phyloP scores from a whole-genome alignment of 2,329 filamentous ascomycete species.

The Diaporthe sp. region DNA sequence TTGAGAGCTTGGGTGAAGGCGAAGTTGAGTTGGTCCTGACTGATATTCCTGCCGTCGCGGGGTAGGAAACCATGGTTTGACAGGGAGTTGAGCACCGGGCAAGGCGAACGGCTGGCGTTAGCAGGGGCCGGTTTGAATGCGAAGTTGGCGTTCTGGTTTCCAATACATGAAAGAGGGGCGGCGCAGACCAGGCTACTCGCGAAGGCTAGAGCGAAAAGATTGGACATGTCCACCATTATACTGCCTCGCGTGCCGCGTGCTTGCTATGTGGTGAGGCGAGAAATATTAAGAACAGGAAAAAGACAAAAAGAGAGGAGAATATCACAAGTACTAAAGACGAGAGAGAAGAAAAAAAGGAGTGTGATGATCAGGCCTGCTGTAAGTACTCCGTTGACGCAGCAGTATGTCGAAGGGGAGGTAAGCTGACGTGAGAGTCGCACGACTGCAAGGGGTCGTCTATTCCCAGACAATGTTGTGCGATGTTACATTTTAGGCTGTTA shows the following conservation, averaged over 20 bases:
- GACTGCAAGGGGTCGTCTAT: not conserved
- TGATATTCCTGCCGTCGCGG: conserved; percentile 57
- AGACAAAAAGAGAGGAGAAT: not conserved
- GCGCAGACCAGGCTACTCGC: conserved; percentile 21
- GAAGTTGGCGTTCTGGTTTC: conserved; percentile 17
- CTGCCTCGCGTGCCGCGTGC: not conserved
- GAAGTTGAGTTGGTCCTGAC: conserved; percentile 50
- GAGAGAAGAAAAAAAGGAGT: not conserved
- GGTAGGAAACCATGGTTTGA: conserved; percentile 63
- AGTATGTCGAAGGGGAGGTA: conserved; percentile 1
- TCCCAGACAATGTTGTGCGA: conserved; percentile 6
- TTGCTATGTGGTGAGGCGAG: not conserved
- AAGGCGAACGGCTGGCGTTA: conserved; percentile 48
- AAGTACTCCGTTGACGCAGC: not conserved
- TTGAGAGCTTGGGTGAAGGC: conserved; percentile 57
- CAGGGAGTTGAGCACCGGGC: conserved; percentile 64
- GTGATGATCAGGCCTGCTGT: not conserved
- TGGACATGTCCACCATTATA: conserved; percentile 6
- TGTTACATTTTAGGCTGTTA: not conserved
- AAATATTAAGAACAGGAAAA: not conserved
- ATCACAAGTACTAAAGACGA: not conserved
- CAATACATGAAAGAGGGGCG: conserved; percentile 7
- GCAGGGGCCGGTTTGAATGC: not conserved
- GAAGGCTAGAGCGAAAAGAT: not conserved
- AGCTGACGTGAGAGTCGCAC: conserved; percentile 18